Conservation (phyloP, 225 moss, liverwort and hornwort genomes). For the Pseudoscleropodium purum region DNA sequence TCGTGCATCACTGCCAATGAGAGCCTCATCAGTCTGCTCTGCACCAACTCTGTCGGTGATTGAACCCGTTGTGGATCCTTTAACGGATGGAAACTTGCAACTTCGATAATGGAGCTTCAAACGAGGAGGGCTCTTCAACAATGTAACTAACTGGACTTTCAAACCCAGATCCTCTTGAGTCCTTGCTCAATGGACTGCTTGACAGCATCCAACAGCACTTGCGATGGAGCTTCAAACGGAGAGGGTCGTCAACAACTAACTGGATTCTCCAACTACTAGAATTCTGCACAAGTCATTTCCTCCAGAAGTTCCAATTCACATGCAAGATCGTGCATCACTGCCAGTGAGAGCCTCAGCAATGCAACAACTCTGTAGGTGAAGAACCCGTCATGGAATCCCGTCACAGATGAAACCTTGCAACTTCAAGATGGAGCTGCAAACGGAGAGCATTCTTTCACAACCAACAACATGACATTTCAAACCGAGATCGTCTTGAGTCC, state of each 20-base stretch:
- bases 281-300: background rate
- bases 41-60: background rate
- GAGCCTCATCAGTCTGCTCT: background rate
- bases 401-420: background rate
- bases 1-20: background rate
- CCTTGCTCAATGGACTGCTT: background rate
- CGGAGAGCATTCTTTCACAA: background rate
- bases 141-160: background rate
- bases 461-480: background rate
- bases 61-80: background rate
- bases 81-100: background rate
- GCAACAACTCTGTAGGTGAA: background rate
- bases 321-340: background rate
- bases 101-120: background rate
- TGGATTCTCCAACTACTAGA: background rate
- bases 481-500: conserved; percentile 5
- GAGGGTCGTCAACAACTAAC: background rate
- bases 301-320: background rate
- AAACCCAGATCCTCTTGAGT: background rate
- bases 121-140: background rate
- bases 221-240: background rate
- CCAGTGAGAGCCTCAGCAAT: background rate
- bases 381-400: background rate
- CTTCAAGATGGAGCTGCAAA: background rate
- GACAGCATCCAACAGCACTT: background rate